These are phyloP conservation scores for Pulveroboletus sp. DNA, from an alignment of 768 basidiomycete genomes.

Conservation along the genomic window DNA sequence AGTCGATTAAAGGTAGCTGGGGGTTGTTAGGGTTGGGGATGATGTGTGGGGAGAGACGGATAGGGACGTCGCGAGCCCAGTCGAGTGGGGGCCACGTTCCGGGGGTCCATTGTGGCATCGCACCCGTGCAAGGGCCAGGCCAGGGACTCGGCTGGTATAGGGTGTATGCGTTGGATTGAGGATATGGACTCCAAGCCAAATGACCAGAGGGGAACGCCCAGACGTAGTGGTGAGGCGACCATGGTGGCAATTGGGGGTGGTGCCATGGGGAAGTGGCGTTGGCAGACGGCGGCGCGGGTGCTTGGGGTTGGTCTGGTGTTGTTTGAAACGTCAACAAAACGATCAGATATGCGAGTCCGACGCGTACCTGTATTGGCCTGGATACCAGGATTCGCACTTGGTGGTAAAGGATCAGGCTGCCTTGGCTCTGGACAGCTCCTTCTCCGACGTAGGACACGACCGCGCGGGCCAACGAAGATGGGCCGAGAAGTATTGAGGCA, in stretches of 20 bases:
- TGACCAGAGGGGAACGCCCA: constrained; percentile 26
- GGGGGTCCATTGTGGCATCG: constrained; percentile 26
- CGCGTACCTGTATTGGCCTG: constrained; percentile 16
- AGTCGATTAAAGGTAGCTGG: constrained; percentile 29
- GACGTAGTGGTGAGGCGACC: constrained; percentile 19
- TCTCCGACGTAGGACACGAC: constrained; percentile 7
- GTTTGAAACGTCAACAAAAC: constrained; percentile 4
- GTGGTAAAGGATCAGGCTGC: constrained; percentile 14
- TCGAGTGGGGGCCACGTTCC: constrained; percentile 29
- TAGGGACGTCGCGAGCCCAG: constrained; percentile 18
- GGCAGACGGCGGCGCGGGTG: background rate
- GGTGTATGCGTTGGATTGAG: constrained; percentile 11
- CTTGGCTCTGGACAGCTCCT: constrained; percentile 3
- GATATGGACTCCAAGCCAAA: constrained; percentile 27
- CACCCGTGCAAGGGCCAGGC: constrained; percentile 23
- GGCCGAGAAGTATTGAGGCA: constrained; percentile 9
- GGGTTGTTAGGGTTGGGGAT: constrained; percentile 32
- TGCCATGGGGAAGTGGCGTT: constrained; percentile 2
- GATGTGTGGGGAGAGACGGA: constrained; percentile 26
- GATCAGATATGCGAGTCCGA: background rate
- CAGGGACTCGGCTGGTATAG: constrained; percentile 12
- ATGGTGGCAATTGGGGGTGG: constrained; percentile 7
- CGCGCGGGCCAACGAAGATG: constrained; percentile 12
- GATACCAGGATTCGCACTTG: constrained; percentile 20
- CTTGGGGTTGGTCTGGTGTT: constrained; percentile 4